Base-by-base conservation (phyloP, 345 rosid genomes). In the Euclidium syriacum region DNA sequence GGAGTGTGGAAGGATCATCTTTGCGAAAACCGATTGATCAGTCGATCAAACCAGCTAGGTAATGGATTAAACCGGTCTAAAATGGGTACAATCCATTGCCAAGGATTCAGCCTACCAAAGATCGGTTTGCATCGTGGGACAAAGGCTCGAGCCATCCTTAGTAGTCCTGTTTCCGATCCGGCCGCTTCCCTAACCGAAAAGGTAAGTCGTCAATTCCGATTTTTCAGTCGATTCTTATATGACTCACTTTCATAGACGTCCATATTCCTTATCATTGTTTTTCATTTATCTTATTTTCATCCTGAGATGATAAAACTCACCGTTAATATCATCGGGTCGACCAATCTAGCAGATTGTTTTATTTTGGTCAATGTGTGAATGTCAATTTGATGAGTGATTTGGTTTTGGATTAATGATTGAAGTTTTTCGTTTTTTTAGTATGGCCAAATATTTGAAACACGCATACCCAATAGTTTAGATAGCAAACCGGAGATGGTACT, bases 81-180 rank as follows among this genome's bases (percentile, higher is more conserved):
- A 34, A 12, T n/a, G 29, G 59, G 59, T 56, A 23, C 42, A 39
- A 30, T 71, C 27, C 41, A 64, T 5, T 41, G 36, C 49, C 65
- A 64, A 57, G 40, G 61, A 60, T 40, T 71, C 17, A 32, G 40
- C 65, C 8, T 49, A 39, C 7, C 60, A 32, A 64, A 64, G 15
- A 49, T 41, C 10, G 70, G 75, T 56, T 57, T 57, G 48, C 40
- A 41, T 19, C 54, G 59, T 38, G 70, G 39, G 32, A 14, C 26
- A 26, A 64, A 57, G 20, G 49, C 40, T 64, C 60, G 41, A 64
- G 75, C 75, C 41, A 16, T 71, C 42, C 75, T 71, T 58, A 64
- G 71, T 58, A 64, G 71, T 29, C 75, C 55, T 42, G 75, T 71
- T 2, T 40, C 75, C 17, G 71, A 71, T 46, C 70, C 74, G 14